Evolutionary conservation across 495 filamentous ascomycete species (phyloP), one percentile per base, ranked within the genome.

Genomic region (Collariella sp.): DNA sequence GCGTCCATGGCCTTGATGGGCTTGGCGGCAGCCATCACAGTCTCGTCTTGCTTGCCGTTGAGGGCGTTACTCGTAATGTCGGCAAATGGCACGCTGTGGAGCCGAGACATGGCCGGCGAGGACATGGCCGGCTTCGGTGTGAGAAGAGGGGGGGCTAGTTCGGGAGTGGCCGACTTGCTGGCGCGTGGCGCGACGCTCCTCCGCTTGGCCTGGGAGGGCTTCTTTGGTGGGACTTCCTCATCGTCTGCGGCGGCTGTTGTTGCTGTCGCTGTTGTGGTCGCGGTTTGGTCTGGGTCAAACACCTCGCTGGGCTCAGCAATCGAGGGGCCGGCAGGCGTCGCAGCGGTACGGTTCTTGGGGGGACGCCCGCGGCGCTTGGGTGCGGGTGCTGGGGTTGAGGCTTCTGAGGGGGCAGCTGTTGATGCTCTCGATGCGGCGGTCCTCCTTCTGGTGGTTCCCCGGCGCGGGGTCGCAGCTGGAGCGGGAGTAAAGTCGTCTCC

Each of bases 401-500:
- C 46, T 2, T 54, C 56, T 42, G 46, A 13, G 46, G 56, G 29
- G 6, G 52, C 12, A 11, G 36, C 16, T 10, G 56, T 19, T 19
- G 36, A 48, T 19, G 58, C 23, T 19, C 36, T 52, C n/a, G 55
- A 51, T 42, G 65, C 50, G 2, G 80, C 76, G 19, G 75, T 70
- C 15, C 81, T 74, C 76, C 81, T 70, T 79, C 76, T 66, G 76
- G 78, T 60, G 66, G 73, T 75, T 66, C 70, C 57, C 72, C 65
- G 60, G 62, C 73, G 55, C 59, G 71, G 58, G 41, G 58, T 68
- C 38, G 69, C 68, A 1, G 66, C 58, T 1, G 87, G 83, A 15
- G 83, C 87, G 7, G 88, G 88, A 15, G 86, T 88, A 58, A 87
- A 93, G 20, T 91, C 88, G 38, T 90, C 84, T 52, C 80, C 83